These are phyloP conservation scores for Colletotrichum liaoningense DNA, from an alignment of 2,329 filamentous ascomycete genomes.

Conservation along the genomic window DNA sequence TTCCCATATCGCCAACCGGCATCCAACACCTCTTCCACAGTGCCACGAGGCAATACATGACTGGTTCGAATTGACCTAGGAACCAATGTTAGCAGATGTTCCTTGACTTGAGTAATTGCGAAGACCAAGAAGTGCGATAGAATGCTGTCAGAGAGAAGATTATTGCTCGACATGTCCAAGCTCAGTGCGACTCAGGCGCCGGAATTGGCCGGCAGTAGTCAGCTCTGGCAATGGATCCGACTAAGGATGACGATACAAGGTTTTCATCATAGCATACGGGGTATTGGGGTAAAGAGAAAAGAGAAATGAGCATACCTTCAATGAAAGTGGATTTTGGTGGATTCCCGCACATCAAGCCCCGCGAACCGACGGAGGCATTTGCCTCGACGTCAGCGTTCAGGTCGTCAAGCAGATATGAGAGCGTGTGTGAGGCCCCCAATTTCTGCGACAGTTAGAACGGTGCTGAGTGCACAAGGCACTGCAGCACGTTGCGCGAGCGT, in stretches of 20 bases:
- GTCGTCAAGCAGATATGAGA: background rate
- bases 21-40: background rate
- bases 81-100: background rate
- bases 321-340: background rate
- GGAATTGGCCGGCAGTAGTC: constrained; percentile 5
- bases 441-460: constrained; percentile 46
- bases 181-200: constrained; percentile 43
- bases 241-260: constrained; percentile 97
- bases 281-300: constrained; percentile 13
- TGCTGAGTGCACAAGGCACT: constrained; percentile 59
- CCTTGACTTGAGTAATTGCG: background rate
- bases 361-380: constrained; percentile 25
- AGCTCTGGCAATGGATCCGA: constrained; percentile 65
- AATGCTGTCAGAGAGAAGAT: constrained; percentile 66
- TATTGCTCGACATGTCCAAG: constrained; percentile 60
- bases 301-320: constrained; percentile 1
- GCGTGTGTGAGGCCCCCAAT: constrained; percentile 37
- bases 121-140: background rate
- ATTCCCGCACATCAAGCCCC: constrained; percentile 14
- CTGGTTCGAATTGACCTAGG: background rate
- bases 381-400: constrained; percentile 11
- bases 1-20: background rate
- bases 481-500: background rate
- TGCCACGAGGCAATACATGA: background rate
- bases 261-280: constrained; percentile 79